Percentiles rank a stretch among this genome's conserved stretches.
phyloP scores from a whole-genome alignment of 257 asterid genomes.

The Solanum commersonii region DNA sequence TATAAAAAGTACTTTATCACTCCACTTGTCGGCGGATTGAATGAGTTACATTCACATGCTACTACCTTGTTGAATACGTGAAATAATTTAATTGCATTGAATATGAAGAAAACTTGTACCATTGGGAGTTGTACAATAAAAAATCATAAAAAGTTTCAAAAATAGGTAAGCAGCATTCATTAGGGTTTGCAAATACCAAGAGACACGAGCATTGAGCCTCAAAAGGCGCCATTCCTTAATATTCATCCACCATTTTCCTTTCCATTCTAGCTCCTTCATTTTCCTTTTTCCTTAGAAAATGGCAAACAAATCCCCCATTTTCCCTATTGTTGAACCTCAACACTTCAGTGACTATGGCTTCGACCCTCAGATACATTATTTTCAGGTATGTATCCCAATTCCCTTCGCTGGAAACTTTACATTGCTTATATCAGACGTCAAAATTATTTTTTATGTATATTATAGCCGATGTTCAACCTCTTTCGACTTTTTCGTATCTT shows the following conservation, averaged over 20 bases:
- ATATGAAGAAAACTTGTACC: neutral
- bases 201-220: neutral
- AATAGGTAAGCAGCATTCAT: neutral
- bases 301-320: constrained; percentile 45
- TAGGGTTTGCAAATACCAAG: constrained; percentile 4
- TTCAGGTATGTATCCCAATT: constrained; percentile 35
- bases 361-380: constrained; percentile 69
- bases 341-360: constrained; percentile 76
- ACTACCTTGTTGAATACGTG: neutral
- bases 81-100: constrained; percentile 9
- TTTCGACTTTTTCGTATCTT: too few relatives aligned
- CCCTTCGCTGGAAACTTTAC: too few relatives aligned
- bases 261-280: too few relatives aligned
- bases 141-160: neutral
- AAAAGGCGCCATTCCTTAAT: neutral
- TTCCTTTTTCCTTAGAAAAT: constrained; percentile 1
- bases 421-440: neutral
- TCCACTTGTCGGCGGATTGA: neutral
- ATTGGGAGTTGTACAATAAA: neutral
- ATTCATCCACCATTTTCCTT: neutral
- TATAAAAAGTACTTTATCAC: too few relatives aligned
- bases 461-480: neutral
- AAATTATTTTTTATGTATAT: too few relatives aligned
- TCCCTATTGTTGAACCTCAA: constrained; percentile 42
- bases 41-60: neutral